Evolutionary conservation across 768 basidiomycete genomes (phyloP).

Genomic region (Megacollybia marginata): DNA sequence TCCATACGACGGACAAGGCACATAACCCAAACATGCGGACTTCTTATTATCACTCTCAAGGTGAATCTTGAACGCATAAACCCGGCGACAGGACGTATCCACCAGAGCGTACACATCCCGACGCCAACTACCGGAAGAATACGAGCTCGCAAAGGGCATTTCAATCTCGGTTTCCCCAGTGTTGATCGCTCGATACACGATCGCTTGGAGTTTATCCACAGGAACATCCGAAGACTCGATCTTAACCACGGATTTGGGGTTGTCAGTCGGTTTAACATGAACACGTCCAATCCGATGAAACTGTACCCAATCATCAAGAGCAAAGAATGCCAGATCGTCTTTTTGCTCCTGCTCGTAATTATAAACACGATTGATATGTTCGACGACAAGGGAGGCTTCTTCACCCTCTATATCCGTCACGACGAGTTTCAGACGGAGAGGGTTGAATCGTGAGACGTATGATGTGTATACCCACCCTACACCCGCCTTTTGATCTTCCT

Average conservation of each 20-base stretch:
- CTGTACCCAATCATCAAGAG: constrained; percentile 20
- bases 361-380: constrained; percentile 27
- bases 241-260: constrained; percentile 5
- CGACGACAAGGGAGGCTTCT: constrained; percentile 29
- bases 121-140: constrained; percentile 20
- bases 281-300: too few relatives aligned
- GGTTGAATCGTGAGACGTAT: constrained; percentile 24
- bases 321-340: constrained; percentile 25
- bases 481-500: constrained; percentile 23
- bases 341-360: constrained; percentile 17
- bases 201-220: constrained; percentile 20
- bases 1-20: constrained; percentile 28
- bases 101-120: constrained; percentile 32
- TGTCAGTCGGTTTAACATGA: too few relatives aligned
- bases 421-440: constrained; percentile 28
- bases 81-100: constrained; percentile 29
- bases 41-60: constrained; percentile 23
- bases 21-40: constrained; percentile 27
- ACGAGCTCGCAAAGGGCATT: constrained; percentile 18
- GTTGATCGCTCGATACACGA: constrained; percentile 29
- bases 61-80: constrained; percentile 34
- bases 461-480: constrained; percentile 27
- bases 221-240: constrained; percentile 13
- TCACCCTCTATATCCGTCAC: constrained; percentile 31
- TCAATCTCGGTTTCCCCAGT: constrained; percentile 30